Conservation (phyloP, 345 rosid genomes). For the Salix arbutifolia region DNA sequence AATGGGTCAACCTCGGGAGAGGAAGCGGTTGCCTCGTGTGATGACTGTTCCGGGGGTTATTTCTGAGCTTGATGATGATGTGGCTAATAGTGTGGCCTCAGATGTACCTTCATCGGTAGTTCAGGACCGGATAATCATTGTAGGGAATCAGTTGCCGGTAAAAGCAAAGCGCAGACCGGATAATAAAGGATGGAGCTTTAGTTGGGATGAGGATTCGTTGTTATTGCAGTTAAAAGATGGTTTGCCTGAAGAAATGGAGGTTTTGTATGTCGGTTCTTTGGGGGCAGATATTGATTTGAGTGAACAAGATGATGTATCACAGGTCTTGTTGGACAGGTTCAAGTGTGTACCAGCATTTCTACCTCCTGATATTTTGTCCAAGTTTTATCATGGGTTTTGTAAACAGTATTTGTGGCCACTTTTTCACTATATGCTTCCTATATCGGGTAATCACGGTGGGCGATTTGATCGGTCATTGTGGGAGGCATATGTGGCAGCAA, state of each 20-base stretch:
- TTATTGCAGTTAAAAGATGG: slow-evolving; percentile 67
- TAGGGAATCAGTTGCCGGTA: slow-evolving; percentile 66
- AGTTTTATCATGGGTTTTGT: slow-evolving; percentile 71
- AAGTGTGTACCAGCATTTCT: slow-evolving; percentile 74
- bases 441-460: slow-evolving; percentile 61
- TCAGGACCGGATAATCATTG: slow-evolving; percentile 67
- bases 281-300: slow-evolving; percentile 47
- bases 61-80: slow-evolving; percentile 79
- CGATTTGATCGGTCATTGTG: slow-evolving; percentile 66
- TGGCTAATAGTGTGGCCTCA: slow-evolving; percentile 57
- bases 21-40: slow-evolving; percentile 59
- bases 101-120: slow-evolving; percentile 56
- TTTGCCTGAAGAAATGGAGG: slow-evolving; percentile 76
- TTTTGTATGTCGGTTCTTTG: slow-evolving; percentile 63
- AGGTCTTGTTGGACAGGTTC: slow-evolving; percentile 62
- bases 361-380: slow-evolving; percentile 55
- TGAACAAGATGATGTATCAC: slow-evolving; percentile 72
- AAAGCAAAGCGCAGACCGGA: slow-evolving; percentile 75
- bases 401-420: slow-evolving; percentile 84
- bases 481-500: slow-evolving; percentile 77
- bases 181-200: slow-evolving; percentile 71
- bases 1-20: slow-evolving; percentile 52
- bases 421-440: slow-evolving; percentile 74
- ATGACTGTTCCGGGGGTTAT: slow-evolving; percentile 75
- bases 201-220: slow-evolving; percentile 73